phyloP scores from a whole-genome alignment of 495 filamentous ascomycete genomes.

The Neurospora sp. region DNA sequence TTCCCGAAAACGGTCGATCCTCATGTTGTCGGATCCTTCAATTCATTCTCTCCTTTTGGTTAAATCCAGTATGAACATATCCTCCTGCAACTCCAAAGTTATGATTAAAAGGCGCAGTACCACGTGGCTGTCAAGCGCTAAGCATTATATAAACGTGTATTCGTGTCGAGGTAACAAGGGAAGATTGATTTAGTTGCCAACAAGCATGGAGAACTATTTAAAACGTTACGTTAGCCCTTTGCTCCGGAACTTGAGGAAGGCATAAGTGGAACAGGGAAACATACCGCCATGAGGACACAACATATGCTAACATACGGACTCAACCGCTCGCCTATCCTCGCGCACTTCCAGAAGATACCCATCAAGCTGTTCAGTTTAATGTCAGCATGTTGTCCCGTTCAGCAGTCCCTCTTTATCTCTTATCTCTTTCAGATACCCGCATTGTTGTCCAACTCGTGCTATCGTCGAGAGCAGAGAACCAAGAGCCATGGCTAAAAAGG shows the following conservation, averaged over 20 bases:
- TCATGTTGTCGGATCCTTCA: neutral
- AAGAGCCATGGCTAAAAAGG: neutral
- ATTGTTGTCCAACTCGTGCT: neutral
- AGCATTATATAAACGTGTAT: neutral
- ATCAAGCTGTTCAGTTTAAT: conserved; percentile 45
- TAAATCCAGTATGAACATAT: neutral
- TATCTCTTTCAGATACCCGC: neutral
- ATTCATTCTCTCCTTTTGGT: neutral
- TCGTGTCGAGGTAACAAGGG: neutral
- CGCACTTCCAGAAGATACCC: conserved; percentile 95
- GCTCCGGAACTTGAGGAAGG: too few species aligned
- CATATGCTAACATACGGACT: conserved; percentile 95
- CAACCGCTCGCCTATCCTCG: conserved; percentile 82
- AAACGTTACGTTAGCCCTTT: neutral
- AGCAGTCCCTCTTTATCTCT: neutral
- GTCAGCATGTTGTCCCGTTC: neutral
- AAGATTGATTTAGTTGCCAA: conserved; percentile 7
- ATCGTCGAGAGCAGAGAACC: neutral
- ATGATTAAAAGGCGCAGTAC: neutral
- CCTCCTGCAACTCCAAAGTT: neutral
- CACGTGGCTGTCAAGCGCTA: neutral
- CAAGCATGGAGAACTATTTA: conserved; percentile 5
- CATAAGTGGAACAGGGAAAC: conserved; percentile 3
- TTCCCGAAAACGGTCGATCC: neutral
- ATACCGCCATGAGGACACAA: conserved; percentile 87